These are phyloP conservation scores for Plantago ovata DNA, from an alignment of 257 asterid genomes.

Conservation along the genomic window DNA sequence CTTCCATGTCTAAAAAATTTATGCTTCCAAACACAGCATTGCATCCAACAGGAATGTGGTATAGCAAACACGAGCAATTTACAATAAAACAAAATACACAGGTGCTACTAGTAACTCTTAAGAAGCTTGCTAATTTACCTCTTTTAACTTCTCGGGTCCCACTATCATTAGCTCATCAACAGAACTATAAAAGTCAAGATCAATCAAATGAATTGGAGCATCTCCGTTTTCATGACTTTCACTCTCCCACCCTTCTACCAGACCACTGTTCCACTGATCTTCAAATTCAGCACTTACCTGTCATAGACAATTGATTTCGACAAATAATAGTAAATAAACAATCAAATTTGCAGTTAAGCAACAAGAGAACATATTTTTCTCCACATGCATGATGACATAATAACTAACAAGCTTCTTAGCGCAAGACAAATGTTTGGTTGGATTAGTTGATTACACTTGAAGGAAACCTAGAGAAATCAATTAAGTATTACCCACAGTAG, in stretches of 20 bases:
- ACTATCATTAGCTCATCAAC: conserved; percentile 78
- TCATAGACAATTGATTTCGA: conserved; percentile 17
- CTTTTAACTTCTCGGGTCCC: conserved; percentile 88
- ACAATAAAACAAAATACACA: neutral
- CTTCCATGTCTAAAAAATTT: no score
- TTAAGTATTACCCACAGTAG: neutral
- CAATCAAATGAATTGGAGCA: conserved; percentile 50
- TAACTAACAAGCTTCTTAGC: neutral
- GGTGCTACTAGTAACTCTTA: neutral
- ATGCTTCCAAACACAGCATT: neutral
- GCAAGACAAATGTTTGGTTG: neutral
- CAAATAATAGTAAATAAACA: conserved; percentile 7
- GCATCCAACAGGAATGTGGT: neutral
- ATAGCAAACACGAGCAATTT: neutral
- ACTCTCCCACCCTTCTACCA: conserved; percentile 72
- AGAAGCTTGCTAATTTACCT: conserved; percentile 38
- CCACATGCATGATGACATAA: neutral
- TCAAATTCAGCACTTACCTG: conserved; percentile 77
- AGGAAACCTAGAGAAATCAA: neutral
- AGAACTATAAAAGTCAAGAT: conserved; percentile 75
- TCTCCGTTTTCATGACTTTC: conserved; percentile 61
- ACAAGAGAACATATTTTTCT: neutral
- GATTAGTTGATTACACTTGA: neutral
- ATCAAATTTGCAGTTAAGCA: neutral
- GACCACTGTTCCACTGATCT: conserved; percentile 74